Base-by-base conservation (phyloP, 2,329 filamentous ascomycete genomes). In the Bipolaris zeicola region DNA sequence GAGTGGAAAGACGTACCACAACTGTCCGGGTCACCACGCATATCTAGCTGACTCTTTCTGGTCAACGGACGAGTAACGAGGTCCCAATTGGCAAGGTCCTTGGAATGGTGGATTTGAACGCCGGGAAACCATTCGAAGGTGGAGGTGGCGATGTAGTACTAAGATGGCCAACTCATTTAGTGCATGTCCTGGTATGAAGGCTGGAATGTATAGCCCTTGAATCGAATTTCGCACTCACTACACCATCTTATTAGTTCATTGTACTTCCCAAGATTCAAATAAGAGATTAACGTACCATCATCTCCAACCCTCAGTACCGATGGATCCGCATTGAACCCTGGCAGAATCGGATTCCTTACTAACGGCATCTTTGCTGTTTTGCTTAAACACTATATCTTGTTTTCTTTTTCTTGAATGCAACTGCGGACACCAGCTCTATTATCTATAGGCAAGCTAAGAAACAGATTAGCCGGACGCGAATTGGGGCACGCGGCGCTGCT, bases 41-140 rank as follows among this genome's bases (percentile, higher is more conserved):
- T 77, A 51, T 85, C 79, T 11, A 85, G 72, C 66, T 85, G 82
- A 37, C 76, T 79, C 42, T 77, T 77, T 33, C 82, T 76, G 10
- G 74, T 84, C 46, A 85, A 73, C 1, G 81, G 83, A 60, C 84
- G 79, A 4, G 78, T 80, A 42, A 84, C 80, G n/a, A 84, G 77
- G 5, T 74, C 74, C 82, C 83, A 85, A 39, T 80, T 79, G 7
- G 83, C 69, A 10, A 85, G 75, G 59, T 85, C 80, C 7, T 73
- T 81, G 18, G 82, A 85, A 24, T 84, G 79, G 63, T 87, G 86
- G 54, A 88, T 64, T 11, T 64, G 61, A 18, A 64, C 81, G 3
- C 84, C 84, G 0, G 85, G 85, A 57, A 85, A 87, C 68, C 81
- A 85, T 67, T 88, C 85, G 55, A 88, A 88, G 0, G 83, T 85